These are phyloP conservation scores for Colletotrichum sp. DNA, from an alignment of 2,329 filamentous ascomycete genomes.

Conservation along the genomic window DNA sequence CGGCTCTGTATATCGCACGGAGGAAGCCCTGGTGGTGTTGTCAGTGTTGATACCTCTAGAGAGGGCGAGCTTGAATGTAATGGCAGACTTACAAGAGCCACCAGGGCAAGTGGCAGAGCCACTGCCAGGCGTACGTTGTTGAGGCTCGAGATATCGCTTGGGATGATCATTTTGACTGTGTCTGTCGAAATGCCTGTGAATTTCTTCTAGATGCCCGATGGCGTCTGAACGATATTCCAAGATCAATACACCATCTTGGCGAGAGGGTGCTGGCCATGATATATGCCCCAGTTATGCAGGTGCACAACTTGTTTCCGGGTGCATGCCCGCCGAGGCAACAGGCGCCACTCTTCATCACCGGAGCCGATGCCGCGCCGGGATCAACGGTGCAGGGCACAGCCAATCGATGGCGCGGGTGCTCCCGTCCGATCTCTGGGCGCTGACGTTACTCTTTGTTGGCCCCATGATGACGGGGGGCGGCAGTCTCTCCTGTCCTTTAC, in stretches of 20 bases:
- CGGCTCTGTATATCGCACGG: background rate
- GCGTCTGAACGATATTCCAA: background rate
- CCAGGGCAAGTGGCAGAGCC: background rate
- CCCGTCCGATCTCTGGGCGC: background rate
- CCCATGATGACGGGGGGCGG: background rate
- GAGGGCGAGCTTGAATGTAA: background rate
- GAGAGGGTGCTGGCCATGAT: background rate
- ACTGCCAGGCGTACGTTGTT: constrained; percentile 3
- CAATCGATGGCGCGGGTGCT: background rate
- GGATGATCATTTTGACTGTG: constrained; percentile 9
- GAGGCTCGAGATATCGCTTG: background rate
- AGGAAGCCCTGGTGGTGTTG: background rate
- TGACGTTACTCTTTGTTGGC: background rate
- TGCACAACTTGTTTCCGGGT: background rate
- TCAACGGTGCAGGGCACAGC: background rate
- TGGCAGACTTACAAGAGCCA: background rate
- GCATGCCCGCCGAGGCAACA: background rate
- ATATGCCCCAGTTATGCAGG: background rate
- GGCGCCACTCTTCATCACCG: background rate
- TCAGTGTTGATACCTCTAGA: background rate
- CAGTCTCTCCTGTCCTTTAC: background rate
- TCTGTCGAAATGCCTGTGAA: background rate
- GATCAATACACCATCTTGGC: too few relatives aligned
- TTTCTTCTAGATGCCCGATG: background rate
- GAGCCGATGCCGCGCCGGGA: background rate